phyloP scores from a whole-genome alignment of 2,329 filamentous ascomycete genomes.

The Coleophoma eucalyptorum region DNA sequence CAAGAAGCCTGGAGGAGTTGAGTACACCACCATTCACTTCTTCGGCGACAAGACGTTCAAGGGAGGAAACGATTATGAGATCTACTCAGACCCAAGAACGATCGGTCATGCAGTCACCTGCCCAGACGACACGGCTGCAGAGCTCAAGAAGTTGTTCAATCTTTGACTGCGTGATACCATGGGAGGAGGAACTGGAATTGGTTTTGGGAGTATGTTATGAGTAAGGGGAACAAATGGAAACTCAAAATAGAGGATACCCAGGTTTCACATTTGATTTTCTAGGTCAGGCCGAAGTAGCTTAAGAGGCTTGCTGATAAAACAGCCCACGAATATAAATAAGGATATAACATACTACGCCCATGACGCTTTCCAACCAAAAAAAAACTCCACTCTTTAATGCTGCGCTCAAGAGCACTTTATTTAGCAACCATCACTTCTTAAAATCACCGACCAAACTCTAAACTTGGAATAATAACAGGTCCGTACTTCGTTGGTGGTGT shows the following conservation, averaged over 20 bases:
- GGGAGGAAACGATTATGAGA: slow-evolving; percentile 95
- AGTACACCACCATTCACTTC: slow-evolving; percentile 91
- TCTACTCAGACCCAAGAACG: slow-evolving; percentile 77
- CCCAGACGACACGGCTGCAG: slow-evolving; percentile 77
- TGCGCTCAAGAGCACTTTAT: not conserved
- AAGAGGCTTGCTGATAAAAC: not conserved
- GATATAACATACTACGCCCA: not conserved
- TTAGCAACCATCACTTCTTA: not conserved
- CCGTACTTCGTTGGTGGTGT: slow-evolving; percentile 90
- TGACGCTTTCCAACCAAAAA: not conserved
- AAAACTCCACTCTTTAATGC: slow-evolving; percentile 14
- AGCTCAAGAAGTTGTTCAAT: slow-evolving; percentile 78
- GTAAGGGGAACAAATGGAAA: not conserved
- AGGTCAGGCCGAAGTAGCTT: not conserved
- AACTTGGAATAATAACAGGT: slow-evolving; percentile 87
- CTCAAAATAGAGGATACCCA: no score
- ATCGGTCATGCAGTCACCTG: slow-evolving; percentile 79
- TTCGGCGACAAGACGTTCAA: slow-evolving; percentile 93
- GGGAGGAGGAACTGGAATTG: not conserved
- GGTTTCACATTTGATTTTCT: not conserved
- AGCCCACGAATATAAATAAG: not conserved
- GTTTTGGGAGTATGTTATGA: not conserved
- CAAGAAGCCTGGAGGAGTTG: slow-evolving; percentile 61
- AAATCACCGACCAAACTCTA: slow-evolving; percentile 65
- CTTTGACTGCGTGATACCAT: slow-evolving; percentile 37